These are phyloP conservation scores for Bromus sterilis DNA, from an alignment of 176 grass and related monocot genomes.

Conservation along the genomic window DNA sequence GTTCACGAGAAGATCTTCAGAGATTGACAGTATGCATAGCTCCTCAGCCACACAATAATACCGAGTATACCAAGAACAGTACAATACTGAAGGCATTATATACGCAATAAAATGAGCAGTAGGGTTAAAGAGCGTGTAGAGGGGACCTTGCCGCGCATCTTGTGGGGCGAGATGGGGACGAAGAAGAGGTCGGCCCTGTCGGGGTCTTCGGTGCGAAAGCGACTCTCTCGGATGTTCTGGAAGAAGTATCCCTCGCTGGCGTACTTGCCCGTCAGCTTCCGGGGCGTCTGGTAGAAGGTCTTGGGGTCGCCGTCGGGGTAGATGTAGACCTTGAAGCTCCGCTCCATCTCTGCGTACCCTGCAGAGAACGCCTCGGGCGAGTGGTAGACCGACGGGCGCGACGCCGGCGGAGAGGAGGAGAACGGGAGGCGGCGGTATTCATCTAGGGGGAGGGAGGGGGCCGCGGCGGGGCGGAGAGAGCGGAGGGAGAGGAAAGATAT, in stretches of 20 bases:
- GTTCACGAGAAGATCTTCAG: too few relatives aligned
- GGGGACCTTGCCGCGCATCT: conserved; percentile 96
- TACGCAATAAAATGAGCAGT: not conserved
- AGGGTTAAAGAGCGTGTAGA: not conserved
- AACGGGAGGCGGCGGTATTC: not conserved
- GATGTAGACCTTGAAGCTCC: conserved; percentile 73
- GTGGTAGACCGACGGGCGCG: conserved; percentile 39
- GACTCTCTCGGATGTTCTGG: conserved; percentile 87
- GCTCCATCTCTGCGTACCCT: conserved; percentile 67
- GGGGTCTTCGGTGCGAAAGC: conserved; percentile 65
- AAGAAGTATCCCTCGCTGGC: conserved; percentile 97
- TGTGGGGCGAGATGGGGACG: conserved; percentile 82
- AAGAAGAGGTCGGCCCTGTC: conserved; percentile 74
- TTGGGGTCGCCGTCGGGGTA: conserved; percentile 90
- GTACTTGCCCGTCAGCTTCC: conserved; percentile 98
- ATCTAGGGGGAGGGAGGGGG: conserved; percentile 4
- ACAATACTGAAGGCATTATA: too few relatives aligned
- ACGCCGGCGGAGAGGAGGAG: not conserved
- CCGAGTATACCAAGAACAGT: not conserved
- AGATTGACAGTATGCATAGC: not conserved
- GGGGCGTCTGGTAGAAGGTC: conserved; percentile 93
- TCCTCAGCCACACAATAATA: not conserved
- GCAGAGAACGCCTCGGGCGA: conserved; percentile 41
- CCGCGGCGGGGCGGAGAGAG: conserved; percentile 42
- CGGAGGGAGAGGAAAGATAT: conserved; percentile 47